Percentiles rank a stretch among this genome's conserved stretches.
phyloP scores from a whole-genome alignment of 2,329 filamentous ascomycete species.

The Chlorencoelia australis region DNA sequence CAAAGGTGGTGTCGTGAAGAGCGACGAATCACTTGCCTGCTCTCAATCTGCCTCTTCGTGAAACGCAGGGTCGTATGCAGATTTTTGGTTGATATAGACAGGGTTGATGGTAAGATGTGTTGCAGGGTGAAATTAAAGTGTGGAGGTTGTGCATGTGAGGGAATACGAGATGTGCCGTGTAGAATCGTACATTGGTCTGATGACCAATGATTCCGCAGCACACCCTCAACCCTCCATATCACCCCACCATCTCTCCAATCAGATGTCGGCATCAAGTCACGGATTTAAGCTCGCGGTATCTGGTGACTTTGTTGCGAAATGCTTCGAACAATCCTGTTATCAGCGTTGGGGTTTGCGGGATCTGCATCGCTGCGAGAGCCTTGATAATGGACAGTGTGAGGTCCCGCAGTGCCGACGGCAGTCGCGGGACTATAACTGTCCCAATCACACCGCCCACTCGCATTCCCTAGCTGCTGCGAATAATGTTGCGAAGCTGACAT shows the following conservation, averaged over 20 bases:
- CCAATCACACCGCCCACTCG: conserved; percentile 26
- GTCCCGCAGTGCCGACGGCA: conserved; percentile 18
- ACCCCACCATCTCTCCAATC: conserved; percentile 17
- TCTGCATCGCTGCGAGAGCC: conserved; percentile 17
- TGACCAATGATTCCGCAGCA: too few relatives aligned
- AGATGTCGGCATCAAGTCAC: conserved; percentile 12
- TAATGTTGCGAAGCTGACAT: conserved; percentile 20
- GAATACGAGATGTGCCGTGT: too few relatives aligned
- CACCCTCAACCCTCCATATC: too few relatives aligned
- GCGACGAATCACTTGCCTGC: too few relatives aligned
- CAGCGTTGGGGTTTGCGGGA: conserved; percentile 14
- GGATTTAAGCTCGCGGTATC: conserved; percentile 20
- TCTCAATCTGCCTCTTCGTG: too few relatives aligned
- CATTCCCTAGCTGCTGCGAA: conserved; percentile 14
- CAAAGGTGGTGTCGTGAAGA: too few relatives aligned
- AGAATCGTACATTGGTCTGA: too few relatives aligned
- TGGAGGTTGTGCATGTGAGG: too few relatives aligned
- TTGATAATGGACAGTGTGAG: conserved; percentile 17
- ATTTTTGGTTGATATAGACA: too few relatives aligned
- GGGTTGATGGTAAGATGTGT: too few relatives aligned
- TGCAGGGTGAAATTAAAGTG: too few relatives aligned
- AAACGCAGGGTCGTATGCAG: too few relatives aligned
- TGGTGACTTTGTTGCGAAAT: conserved; percentile 24
- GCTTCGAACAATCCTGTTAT: conserved; percentile 18
- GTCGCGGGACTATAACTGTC: conserved; percentile 22